Evolutionary conservation across 805 yeast genomes (phyloP).

Genomic region (Ogataea nakhonphanomensis): DNA sequence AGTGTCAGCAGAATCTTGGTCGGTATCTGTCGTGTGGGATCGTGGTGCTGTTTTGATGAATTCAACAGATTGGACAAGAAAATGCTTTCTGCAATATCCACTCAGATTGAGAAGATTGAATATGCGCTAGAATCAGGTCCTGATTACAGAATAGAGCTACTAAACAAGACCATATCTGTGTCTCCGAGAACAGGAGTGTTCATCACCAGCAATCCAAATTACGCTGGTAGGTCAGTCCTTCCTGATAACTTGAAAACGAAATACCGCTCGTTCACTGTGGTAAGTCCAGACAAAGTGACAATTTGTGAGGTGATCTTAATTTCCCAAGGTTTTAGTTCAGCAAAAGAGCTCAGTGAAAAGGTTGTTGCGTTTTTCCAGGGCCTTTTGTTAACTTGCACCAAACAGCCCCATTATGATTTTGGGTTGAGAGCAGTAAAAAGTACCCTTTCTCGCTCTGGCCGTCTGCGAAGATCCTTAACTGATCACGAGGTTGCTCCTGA

Average conservation of each 20-base stretch:
- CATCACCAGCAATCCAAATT: slow-evolving; percentile 88
- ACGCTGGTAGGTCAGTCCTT: slow-evolving; percentile 74
- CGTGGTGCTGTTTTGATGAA: slow-evolving; percentile 97
- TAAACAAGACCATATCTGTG: slow-evolving; percentile 40
- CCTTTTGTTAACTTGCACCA: slow-evolving; percentile 40
- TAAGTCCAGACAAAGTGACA: slow-evolving; percentile 60
- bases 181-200: slow-evolving; percentile 64
- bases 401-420: slow-evolving; percentile 82
- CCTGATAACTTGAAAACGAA: slow-evolving; percentile 84
- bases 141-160: slow-evolving; percentile 35
- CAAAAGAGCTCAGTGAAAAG: slow-evolving; percentile 41
- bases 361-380: slow-evolving; percentile 54
- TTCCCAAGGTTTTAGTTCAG: slow-evolving; percentile 63
- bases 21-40: slow-evolving; percentile 80
- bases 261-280: slow-evolving; percentile 74
- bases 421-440: slow-evolving; percentile 80
- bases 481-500: background rate
- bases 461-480: slow-evolving; percentile 22
- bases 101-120: slow-evolving; percentile 73
- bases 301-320: slow-evolving; percentile 72
- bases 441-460: slow-evolving; percentile 58
- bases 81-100: slow-evolving; percentile 79
- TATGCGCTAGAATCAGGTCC: slow-evolving; percentile 36
- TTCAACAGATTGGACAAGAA: slow-evolving; percentile 74
- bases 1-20: slow-evolving; percentile 72